Evolutionary conservation across 2,329 filamentous ascomycete genomes (phyloP).

Genomic region (Rhytidhysteron rufulum): DNA sequence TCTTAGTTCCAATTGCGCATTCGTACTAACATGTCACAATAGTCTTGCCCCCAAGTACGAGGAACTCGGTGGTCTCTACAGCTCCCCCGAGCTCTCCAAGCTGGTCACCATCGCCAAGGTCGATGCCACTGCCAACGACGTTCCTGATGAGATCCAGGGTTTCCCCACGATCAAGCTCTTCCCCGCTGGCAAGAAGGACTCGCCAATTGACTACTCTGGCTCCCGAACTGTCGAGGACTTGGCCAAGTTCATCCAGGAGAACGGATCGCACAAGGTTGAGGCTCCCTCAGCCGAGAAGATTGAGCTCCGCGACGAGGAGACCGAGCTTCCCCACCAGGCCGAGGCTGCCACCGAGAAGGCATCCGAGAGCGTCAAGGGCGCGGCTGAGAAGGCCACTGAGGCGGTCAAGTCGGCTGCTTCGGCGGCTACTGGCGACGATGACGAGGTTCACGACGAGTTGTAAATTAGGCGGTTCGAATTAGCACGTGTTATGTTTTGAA

Average conservation of each 20-base stretch:
- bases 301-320: conserved; percentile 51
- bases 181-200: conserved; percentile 82
- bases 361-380: conserved; percentile 39
- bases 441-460: conserved; percentile 66
- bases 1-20: not conserved
- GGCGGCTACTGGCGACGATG: conserved; percentile 24
- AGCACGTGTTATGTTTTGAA: no score
- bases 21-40: conserved; percentile 4
- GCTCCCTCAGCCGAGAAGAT: conserved; percentile 56
- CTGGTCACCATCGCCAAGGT: conserved; percentile 79
- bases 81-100: conserved; percentile 47
- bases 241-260: conserved; percentile 88
- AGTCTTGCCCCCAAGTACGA: conserved; percentile 65
- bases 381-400: conserved; percentile 18
- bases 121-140: conserved; percentile 92
- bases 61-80: conserved; percentile 57
- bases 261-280: conserved; percentile 82
- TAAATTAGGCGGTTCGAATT: no score
- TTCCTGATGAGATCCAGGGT: conserved; percentile 92
- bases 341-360: conserved; percentile 39
- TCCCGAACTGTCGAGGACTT: conserved; percentile 88
- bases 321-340: conserved; percentile 44
- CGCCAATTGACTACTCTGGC: conserved; percentile 82
- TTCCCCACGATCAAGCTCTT: conserved; percentile 99
- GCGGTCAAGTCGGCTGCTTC: conserved; percentile 36